These are phyloP conservation scores for Debaryomyces castellii DNA, from an alignment of 805 yeast species.

Conservation along the genomic window DNA sequence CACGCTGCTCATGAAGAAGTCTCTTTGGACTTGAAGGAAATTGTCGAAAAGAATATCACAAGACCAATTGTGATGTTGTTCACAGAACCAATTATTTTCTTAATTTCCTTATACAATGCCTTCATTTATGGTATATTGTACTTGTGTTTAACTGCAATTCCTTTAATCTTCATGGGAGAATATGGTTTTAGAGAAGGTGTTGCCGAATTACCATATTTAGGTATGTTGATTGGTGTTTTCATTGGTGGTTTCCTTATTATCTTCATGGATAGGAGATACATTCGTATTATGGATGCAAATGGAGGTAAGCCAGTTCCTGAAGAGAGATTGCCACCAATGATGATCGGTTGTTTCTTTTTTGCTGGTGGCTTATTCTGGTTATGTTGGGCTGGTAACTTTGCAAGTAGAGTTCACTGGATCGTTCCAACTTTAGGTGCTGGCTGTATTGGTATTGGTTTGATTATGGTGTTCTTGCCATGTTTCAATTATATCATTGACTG, in stretches of 20 bases:
- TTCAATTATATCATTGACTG: slow-evolving; percentile 55
- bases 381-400: slow-evolving; percentile 78
- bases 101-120: slow-evolving; percentile 46
- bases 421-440: slow-evolving; percentile 45
- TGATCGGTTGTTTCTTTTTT: slow-evolving; percentile 63
- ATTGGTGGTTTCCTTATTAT: slow-evolving; percentile 57
- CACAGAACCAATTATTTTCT: slow-evolving; percentile 42
- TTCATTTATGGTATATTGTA: slow-evolving; percentile 51
- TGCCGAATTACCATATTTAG: slow-evolving; percentile 76
- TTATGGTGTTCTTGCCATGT: slow-evolving; percentile 51
- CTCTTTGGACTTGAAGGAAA: slow-evolving; percentile 27
- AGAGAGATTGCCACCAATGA: slow-evolving; percentile 72
- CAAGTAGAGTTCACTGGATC: slow-evolving; percentile 64
- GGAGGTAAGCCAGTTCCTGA: slow-evolving; percentile 63
- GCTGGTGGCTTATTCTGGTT: slow-evolving; percentile 79
- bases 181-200: slow-evolving; percentile 63
- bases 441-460: slow-evolving; percentile 35
- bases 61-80: slow-evolving; percentile 41
- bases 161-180: slow-evolving; percentile 48
- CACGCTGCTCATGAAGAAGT: slow-evolving; percentile 39
- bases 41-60: slow-evolving; percentile 31
- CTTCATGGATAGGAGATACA: slow-evolving; percentile 54
- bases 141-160: slow-evolving; percentile 43
- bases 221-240: slow-evolving; percentile 67
- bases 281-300: slow-evolving; percentile 24